Conservation (phyloP, 2,329 filamentous ascomycete genomes). For the Golovinomyces cichoracearum region DNA sequence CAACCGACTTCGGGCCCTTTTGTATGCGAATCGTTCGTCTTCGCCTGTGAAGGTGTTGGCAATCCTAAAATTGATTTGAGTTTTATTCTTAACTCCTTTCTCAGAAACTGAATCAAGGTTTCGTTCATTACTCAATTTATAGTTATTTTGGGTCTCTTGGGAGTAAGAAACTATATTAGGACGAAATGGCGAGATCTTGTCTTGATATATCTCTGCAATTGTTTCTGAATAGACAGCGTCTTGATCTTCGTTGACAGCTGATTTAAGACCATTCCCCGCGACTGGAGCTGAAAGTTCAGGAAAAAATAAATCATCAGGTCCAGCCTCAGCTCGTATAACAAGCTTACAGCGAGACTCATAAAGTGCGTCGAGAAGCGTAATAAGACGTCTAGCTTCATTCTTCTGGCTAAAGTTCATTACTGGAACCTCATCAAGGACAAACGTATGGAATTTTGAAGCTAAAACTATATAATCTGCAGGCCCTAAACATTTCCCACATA, state of each 20-base stretch:
- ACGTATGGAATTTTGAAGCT: constrained; percentile 53
- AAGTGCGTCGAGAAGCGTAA: constrained; percentile 53
- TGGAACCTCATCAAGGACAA: constrained; percentile 47
- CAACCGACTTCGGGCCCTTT: constrained; percentile 46
- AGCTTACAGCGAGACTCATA: constrained; percentile 65
- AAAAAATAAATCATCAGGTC: constrained; percentile 55
- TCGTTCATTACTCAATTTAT: constrained; percentile 31
- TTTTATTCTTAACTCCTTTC: constrained; percentile 17
- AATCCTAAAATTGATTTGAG: constrained; percentile 34
- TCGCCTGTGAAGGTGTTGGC: constrained; percentile 48
- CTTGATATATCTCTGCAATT: constrained; percentile 51
- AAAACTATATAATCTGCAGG: constrained; percentile 65
- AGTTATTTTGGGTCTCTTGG: constrained; percentile 21
- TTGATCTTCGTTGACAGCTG: constrained; percentile 9
- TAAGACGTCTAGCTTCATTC: constrained; percentile 58
- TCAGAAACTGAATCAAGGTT: constrained; percentile 21
- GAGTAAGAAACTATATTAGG: constrained; percentile 49
- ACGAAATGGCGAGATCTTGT: constrained; percentile 48
- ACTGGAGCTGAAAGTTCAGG: constrained; percentile 23
- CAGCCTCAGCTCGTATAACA: constrained; percentile 37
- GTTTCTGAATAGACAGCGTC: constrained; percentile 39
- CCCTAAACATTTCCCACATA: constrained; percentile 39
- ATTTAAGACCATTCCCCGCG: constrained; percentile 4
- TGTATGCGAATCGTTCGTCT: constrained; percentile 60
- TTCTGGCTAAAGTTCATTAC: constrained; percentile 41